phyloP scores from a whole-genome alignment of 2,329 filamentous ascomycete species.

The Eurotiales sp. region DNA sequence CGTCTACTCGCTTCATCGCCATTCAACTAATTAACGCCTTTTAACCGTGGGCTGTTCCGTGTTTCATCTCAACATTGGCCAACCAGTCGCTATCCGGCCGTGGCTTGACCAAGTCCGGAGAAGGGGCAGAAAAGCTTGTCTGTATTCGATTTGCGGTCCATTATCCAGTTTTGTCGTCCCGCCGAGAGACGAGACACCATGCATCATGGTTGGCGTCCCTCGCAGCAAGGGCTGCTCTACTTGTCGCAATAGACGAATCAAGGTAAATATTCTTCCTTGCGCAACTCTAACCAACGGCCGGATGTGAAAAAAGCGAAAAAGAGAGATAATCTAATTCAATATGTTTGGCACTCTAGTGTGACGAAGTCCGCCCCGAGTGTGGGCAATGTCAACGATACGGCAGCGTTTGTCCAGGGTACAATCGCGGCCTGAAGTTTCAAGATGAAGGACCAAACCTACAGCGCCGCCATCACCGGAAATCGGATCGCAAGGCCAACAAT shows the following conservation, averaged over 20 bases:
- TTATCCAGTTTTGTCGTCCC: too few relatives aligned
- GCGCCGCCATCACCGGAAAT: conserved; percentile 20
- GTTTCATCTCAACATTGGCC: too few relatives aligned
- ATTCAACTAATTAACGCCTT: too few relatives aligned
- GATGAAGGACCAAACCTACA: conserved; percentile 29
- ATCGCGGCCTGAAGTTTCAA: conserved; percentile 25
- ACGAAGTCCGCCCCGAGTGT: conserved; percentile 26
- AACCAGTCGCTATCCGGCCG: too few relatives aligned
- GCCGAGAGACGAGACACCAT: conserved; percentile 7
- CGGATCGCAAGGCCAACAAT: conserved; percentile 8
- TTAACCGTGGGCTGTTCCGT: too few relatives aligned
- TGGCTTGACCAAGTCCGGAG: too few relatives aligned
- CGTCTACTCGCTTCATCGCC: too few relatives aligned
- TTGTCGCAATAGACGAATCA: conserved; percentile 39
- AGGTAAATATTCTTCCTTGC: conserved; percentile 20
- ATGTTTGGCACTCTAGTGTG: conserved; percentile 21
- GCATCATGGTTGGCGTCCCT: conserved; percentile 39
- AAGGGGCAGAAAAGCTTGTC: too few relatives aligned
- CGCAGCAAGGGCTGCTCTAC: conserved; percentile 40
- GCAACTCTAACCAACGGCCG: too few relatives aligned
- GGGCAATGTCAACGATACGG: conserved; percentile 28
- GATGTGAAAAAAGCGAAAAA: background rate
- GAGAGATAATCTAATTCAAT: background rate
- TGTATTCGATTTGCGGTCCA: too few relatives aligned
- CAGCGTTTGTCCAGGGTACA: conserved; percentile 24